Evolutionary conservation across 1,284 basidiomycete genomes (phyloP).

Genomic region (Apiotrichum montevideense): DNA sequence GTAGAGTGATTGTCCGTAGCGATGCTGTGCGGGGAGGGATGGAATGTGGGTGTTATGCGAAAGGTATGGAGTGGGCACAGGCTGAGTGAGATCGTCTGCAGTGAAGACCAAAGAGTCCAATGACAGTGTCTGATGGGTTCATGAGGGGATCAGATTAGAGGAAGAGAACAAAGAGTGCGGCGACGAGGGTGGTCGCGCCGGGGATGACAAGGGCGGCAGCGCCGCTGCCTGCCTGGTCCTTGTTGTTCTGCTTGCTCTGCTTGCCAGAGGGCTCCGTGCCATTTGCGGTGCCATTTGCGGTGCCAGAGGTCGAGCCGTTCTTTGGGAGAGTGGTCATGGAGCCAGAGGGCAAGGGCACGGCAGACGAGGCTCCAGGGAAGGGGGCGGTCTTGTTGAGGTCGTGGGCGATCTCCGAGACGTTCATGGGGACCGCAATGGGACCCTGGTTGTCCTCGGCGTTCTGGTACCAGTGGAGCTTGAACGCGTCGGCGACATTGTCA

Average conservation of each 20-base stretch:
- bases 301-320: background rate
- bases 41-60: background rate
- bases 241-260: background rate
- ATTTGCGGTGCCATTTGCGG: background rate
- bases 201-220: background rate
- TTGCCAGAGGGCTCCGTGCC: background rate
- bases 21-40: background rate
- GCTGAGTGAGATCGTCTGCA: background rate
- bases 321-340: background rate
- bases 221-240: background rate
- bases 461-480: constrained; percentile 36
- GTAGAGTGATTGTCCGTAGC: too few species aligned
- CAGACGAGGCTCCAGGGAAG: background rate
- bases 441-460: constrained; percentile 32
- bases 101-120: background rate
- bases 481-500: constrained; percentile 37
- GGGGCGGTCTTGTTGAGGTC: constrained; percentile 2
- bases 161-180: background rate
- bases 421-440: constrained; percentile 22
- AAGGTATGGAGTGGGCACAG: too few species aligned
- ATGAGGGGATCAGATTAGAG: background rate
- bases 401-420: constrained; percentile 16
- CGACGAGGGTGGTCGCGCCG: background rate
- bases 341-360: background rate
- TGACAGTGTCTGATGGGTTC: too few species aligned